phyloP scores from a whole-genome alignment of 139 green algal species.

The Penium margaritaceum region DNA sequence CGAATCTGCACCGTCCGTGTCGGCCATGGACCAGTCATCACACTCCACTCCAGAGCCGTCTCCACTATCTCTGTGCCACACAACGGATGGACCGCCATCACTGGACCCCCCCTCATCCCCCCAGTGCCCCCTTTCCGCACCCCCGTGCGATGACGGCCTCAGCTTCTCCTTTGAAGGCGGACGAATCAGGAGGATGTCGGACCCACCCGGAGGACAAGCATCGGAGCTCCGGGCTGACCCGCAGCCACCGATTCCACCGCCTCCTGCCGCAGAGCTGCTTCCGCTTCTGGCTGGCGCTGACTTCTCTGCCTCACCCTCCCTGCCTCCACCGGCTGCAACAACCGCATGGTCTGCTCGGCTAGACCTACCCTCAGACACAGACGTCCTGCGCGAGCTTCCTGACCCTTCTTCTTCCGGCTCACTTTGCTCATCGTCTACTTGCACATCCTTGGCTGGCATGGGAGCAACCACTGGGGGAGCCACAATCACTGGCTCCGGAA shows the following conservation, averaged over 20 bases:
- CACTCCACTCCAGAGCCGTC: neutral
- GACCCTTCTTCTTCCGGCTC: neutral
- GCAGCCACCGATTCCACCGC: no score
- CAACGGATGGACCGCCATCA: neutral
- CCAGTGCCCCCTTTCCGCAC: neutral
- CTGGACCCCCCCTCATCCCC: neutral
- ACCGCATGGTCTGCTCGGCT: neutral
- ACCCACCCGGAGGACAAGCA: no score
- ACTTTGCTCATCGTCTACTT: neutral
- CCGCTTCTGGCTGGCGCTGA: neutral
- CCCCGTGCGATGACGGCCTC: no score
- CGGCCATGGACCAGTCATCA: neutral
- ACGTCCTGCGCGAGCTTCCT: neutral
- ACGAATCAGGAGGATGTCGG: no score
- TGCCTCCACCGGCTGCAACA: neutral
- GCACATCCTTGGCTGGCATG: neutral
- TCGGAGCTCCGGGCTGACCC: no score
- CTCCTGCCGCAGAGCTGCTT: neutral
- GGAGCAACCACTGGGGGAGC: neutral
- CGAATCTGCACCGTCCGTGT: constrained; percentile 7
- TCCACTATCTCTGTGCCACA: neutral
- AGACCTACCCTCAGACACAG: neutral
- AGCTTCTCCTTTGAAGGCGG: no score
- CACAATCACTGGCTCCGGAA: constrained; percentile 9
- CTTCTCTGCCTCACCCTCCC: neutral